Base-by-base conservation (phyloP, 805 yeast species). In the Komagataella pastoris region DNA sequence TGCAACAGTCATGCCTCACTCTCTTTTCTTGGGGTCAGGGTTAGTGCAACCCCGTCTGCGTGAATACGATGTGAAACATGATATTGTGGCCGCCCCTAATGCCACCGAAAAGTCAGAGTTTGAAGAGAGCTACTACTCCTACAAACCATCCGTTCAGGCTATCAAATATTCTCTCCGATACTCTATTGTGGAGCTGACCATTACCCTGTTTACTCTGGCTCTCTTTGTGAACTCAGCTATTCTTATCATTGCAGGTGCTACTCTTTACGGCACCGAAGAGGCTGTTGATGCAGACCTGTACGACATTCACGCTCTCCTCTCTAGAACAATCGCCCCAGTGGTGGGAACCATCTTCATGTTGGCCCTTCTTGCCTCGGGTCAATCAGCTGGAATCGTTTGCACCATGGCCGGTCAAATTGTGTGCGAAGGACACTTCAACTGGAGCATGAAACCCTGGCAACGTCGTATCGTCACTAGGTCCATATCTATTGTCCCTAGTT, bases 391-490 rank as follows among this genome's bases (percentile, higher is more conserved):
- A 46, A 80, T 88, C 49, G 90, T 88, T 2, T 88, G 95, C 61
- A 88, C 96, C 0, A 83, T 88, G 61, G 88, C 93, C 0, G 95
- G 96, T 8, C 95, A 88, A 64, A 84, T 88, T 59, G 95, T 88
- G 1, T 76, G 85, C 58, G 96, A 88, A 64, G 96, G 96, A 1
- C 91, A 85, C 62, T 71, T 88, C 50, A 76, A 80, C 50, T 87
- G 96, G 95, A 80, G 74, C 3, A 60, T 84, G 46, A 74, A 70
- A 56, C 96, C 96, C 6, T 88, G 96, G 96, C 59, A 82, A 51
- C 76, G 95, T 62, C 73, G 96, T 56, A 61, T 88, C 14, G 71
- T 79, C 17, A 88, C 96, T 0, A 74, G 96, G 61, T 62, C 73
- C 17, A 81, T 88, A 47, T 79, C 95, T 0, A 80, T 88, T 47